Evolutionary conservation across 202 grass and related monocot species (phyloP).

Genomic region (Zoysia matrella): DNA sequence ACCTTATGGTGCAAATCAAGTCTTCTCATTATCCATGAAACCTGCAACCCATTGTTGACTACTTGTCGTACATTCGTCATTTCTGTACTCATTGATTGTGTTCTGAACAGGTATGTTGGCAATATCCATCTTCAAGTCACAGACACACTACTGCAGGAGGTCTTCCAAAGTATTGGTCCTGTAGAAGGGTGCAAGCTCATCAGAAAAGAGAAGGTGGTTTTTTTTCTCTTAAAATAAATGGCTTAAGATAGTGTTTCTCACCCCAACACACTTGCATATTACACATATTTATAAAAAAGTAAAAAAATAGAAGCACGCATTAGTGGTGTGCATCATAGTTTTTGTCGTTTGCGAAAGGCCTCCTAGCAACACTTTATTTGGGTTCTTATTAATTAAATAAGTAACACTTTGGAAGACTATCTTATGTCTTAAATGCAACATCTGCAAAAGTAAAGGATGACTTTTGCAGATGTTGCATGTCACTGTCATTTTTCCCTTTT

Average conservation of each 20-base stretch:
- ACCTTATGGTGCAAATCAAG: constrained; percentile 15
- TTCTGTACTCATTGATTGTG: constrained; percentile 18
- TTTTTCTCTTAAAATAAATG: constrained; percentile 7
- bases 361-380: too few relatives aligned
- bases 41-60: constrained; percentile 4
- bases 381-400: too few relatives aligned
- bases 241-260: neutral
- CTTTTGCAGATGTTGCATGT: too few relatives aligned
- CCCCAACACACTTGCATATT: neutral
- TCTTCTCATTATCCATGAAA: constrained; percentile 16
- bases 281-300: too few relatives aligned
- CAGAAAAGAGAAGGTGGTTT: constrained; percentile 86
- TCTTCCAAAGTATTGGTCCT: constrained; percentile 92
- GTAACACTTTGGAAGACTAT: too few relatives aligned
- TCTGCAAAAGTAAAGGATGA: too few relatives aligned
- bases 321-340: too few relatives aligned
- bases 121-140: constrained; percentile 92
- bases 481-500: neutral
- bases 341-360: too few relatives aligned
- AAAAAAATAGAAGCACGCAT: too few relatives aligned
- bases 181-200: constrained; percentile 98
- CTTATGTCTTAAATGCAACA: too few relatives aligned
- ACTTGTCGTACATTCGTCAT: neutral
- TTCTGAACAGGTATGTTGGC: constrained; percentile 81
- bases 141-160: constrained; percentile 74